Evolutionary conservation across 2,329 filamentous ascomycete species (phyloP).

Genomic region (Claviceps pazoutovae): DNA sequence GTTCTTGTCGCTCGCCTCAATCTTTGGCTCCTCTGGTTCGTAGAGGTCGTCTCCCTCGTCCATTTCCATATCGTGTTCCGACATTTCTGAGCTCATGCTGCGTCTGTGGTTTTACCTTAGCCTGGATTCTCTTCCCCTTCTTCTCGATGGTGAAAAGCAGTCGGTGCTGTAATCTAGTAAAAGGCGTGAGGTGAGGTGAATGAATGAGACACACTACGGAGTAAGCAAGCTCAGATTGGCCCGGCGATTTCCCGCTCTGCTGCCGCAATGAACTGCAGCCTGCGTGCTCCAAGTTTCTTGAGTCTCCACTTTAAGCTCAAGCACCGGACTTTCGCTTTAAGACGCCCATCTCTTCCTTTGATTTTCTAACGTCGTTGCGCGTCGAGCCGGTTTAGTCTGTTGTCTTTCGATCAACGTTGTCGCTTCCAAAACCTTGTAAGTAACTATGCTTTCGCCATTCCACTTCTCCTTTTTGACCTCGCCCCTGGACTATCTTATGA

Average conservation of each 20-base stretch:
- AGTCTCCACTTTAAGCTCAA: background rate
- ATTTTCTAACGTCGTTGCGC: constrained; percentile 32
- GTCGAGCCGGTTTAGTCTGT: constrained; percentile 45
- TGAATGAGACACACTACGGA: too few relatives aligned
- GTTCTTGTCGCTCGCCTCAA: constrained; percentile 18
- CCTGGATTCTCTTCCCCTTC: background rate
- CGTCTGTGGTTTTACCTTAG: background rate
- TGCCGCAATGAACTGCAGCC: background rate
- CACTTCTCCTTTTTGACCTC: background rate
- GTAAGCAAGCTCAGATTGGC: constrained; percentile 8
- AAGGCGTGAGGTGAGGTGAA: background rate
- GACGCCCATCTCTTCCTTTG: constrained; percentile 2
- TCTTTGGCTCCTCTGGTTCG: constrained; percentile 41
- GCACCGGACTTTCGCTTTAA: background rate
- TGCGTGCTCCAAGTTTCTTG: background rate
- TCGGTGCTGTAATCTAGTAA: background rate
- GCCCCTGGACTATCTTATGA: too few relatives aligned
- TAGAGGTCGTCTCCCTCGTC: constrained; percentile 58
- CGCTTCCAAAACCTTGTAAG: constrained; percentile 37
- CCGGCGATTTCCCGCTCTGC: constrained; percentile 17
- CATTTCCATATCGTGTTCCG: constrained; percentile 40
- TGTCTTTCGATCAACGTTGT: constrained; percentile 51
- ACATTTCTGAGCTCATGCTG: constrained; percentile 5
- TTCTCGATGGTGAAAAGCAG: background rate
- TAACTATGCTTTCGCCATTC: background rate